Evolutionary conservation across 805 yeast species (phyloP).

Genomic region (Candida fluviatilis): DNA sequence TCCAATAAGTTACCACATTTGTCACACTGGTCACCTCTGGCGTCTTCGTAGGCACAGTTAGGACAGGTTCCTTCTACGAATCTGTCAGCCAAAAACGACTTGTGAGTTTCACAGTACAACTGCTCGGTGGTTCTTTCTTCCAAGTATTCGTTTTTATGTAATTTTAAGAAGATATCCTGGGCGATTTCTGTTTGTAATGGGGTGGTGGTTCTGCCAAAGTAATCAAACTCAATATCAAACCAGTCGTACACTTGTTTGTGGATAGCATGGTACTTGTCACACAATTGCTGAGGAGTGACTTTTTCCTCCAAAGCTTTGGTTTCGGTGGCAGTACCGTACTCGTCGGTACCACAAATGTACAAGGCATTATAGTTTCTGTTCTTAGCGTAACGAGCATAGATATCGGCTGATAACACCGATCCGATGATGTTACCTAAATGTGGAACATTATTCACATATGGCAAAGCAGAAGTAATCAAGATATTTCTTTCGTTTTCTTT

Average conservation of each 20-base stretch:
- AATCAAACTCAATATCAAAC: conserved; percentile 93
- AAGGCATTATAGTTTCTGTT: conserved; percentile 84
- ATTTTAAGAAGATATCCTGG: conserved; percentile 81
- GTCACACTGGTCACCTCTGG: conserved; percentile 99
- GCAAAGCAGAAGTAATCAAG: conserved; percentile 91
- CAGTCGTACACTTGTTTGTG: conserved; percentile 92
- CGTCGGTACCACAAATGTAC: conserved; percentile 95
- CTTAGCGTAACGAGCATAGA: conserved; percentile 85
- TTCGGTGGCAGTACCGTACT: conserved; percentile 99
- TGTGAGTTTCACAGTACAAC: conserved; percentile 84
- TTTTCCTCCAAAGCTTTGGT: conserved; percentile 95
- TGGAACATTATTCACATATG: conserved; percentile 97
- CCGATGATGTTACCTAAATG: conserved; percentile 97
- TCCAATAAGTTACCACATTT: conserved; percentile 86
- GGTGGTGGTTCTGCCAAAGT: conserved; percentile 96
- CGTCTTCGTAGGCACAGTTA: conserved; percentile 90
- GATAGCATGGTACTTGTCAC: conserved; percentile 83
- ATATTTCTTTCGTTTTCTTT: conserved; percentile 71
- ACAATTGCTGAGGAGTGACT: conserved; percentile 80
- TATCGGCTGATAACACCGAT: conserved; percentile 90
- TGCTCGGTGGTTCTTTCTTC: conserved; percentile 89
- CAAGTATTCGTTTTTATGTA: conserved; percentile 70
- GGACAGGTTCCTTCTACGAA: conserved; percentile 98
- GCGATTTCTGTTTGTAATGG: conserved; percentile 89
- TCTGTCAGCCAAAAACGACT: conserved; percentile 92